Evolutionary conservation across 768 basidiomycete genomes (phyloP), one percentile per base, ranked within the genome.

Genomic region (Suillus bovinus): DNA sequence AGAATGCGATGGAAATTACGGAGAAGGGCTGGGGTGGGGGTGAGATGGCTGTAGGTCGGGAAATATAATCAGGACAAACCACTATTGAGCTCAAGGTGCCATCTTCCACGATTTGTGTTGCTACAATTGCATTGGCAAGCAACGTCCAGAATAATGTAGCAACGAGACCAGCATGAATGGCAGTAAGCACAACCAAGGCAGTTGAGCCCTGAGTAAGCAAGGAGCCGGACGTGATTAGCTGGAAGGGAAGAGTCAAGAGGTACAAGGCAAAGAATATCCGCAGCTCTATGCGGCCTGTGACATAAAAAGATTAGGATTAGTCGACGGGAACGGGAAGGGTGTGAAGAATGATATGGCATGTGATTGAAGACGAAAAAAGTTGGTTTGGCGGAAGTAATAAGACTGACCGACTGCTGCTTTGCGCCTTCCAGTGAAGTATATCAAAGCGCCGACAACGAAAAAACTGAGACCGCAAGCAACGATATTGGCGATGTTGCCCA

Each of bases 61-160:
- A 68, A 22, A 67, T 27, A 14, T 20, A 34, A 36, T 8, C 13
- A 27, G 54, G 8, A 83, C 83, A 67, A 59, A 91, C 90, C 59
- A 90, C 76, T 54, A 91, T 64, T 62, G 88, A 84, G 67, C 84
- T 84, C 38, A 87, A 77, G 0, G 92, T 92, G 7, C 94, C 96
- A 69, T 93, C 96, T 72, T 98, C 96, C 60, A 98, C 91, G 55
- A 95, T 72, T 75, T 99, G 96, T n/a, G 89, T 91, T 39, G 89
- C 86, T 24, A 94, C 83, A 63, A 93, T 76, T 10, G 82, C 90
- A 74, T 91, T 93, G 36, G 82, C 91, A 58, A 93, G 78, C 65
- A 94, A 77, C 8, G 82, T 69, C 91, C 93, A 94, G 71, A 94
- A 96, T 5, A 94, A 76, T 4, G 88, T 83, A 4, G 86, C 87